Evolutionary conservation across 116 monocot species (phyloP), one percentile per base, ranked within the genome.

Genomic region (Posidonia oceanica): DNA sequence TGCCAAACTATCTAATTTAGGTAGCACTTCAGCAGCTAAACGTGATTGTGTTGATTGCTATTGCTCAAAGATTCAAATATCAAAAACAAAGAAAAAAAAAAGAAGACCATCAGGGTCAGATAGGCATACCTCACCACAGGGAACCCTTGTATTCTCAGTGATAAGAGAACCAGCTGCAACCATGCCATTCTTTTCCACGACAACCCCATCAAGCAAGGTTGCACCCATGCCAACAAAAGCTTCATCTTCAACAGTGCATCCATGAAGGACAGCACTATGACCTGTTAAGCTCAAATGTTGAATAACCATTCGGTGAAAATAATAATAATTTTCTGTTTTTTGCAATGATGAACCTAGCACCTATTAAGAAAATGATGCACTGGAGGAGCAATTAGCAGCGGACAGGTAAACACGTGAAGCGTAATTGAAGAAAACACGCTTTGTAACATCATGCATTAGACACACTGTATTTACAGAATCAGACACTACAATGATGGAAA

Each of bases 131-230:
- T 94, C 87, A 29, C 90, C 90, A 69, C 72, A 54, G 22, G 90
- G 90, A 69, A 94, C 83, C 80, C 82, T 84, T 36, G 87, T 87
- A 67, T 90, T 83, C 76, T 89, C 90, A 60, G 87, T 85, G 14
- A 94, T 87, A 78, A 94, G 90, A 67, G 90, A 69, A 41, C 94
- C 94, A 70, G 94, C 94, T 75, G 94, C 94, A 77, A 90, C 90
- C 94, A 94, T 94, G 18, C 80, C 85, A 72, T 94, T 66, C 69
- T 82, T 94, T 66, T 94, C 87, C 3, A 94, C 81, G 23, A 94
- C 76, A 18, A 83, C 94, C 0, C 94, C 94, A 79, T 94, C 94
- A 61, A 94, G 85, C 56, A 94, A 75, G 22, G 79, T 80, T 40
- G 94, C 83, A 23, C 90, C 90, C 87, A 85, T 94, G 40, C 94